A percentile compares a stretch with the other conserved stretches of the same genome.
phyloP scores from a whole-genome alignment of 2,329 filamentous ascomycete species.

The Botrytis sinoallii region DNA sequence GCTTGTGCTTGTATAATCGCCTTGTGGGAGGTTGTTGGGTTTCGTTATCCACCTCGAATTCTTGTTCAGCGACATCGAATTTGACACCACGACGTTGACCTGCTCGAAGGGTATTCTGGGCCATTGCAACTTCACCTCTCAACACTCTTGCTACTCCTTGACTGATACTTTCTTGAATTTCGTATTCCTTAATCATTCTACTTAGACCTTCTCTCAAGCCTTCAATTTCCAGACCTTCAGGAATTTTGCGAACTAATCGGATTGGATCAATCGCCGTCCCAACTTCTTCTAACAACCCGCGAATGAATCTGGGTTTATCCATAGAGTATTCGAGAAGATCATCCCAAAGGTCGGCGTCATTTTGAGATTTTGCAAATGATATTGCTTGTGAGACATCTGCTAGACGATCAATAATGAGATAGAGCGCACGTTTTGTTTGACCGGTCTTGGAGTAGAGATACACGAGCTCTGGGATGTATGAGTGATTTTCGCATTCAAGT shows the following conservation, averaged over 20 bases:
- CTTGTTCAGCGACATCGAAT: conserved; percentile 66
- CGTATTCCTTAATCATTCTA: conserved; percentile 91
- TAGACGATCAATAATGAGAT: conserved; percentile 90
- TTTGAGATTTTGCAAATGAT: conserved; percentile 87
- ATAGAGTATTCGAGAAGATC: conserved; percentile 93
- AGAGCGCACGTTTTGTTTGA: conserved; percentile 85
- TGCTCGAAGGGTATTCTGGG: conserved; percentile 74
- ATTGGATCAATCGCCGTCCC: conserved; percentile 93
- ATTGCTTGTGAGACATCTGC: conserved; percentile 91
- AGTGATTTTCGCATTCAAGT: conserved; percentile 73
- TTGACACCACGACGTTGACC: conserved; percentile 85
- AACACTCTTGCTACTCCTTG: conserved; percentile 84
- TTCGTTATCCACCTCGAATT: conserved; percentile 24
- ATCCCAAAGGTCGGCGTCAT: conserved; percentile 91
- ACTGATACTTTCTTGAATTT: conserved; percentile 90
- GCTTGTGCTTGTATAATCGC: conserved; percentile 33
- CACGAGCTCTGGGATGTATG: conserved; percentile 90
- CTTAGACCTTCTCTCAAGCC: conserved; percentile 84
- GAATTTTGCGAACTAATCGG: conserved; percentile 82
- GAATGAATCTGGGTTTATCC: conserved; percentile 95
- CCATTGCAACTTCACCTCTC: conserved; percentile 78
- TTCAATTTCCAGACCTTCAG: conserved; percentile 87
- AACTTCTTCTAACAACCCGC: conserved; percentile 86
- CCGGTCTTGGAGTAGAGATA: conserved; percentile 94
- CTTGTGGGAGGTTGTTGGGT: conserved; percentile 18